phyloP scores from a whole-genome alignment of 805 yeast genomes.

The Sporopachydermia quercuum region DNA sequence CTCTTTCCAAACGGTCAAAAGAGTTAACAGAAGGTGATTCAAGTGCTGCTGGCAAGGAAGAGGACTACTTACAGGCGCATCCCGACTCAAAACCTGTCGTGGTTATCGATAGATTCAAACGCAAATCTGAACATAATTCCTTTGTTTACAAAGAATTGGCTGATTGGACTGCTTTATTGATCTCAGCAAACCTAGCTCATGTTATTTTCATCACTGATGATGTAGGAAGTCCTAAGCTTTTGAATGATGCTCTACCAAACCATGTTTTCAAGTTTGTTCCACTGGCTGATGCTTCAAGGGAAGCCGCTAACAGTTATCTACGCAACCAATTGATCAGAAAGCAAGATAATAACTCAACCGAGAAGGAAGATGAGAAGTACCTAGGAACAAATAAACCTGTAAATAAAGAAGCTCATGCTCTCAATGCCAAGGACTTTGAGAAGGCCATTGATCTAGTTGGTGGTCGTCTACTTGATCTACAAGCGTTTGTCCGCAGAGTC shows the following conservation, averaged over 20 bases:
- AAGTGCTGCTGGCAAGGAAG: constrained; percentile 38
- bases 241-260: constrained; percentile 66
- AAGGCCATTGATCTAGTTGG: constrained; percentile 63
- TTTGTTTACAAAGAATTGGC: constrained; percentile 63
- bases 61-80: constrained; percentile 69
- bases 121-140: constrained; percentile 39
- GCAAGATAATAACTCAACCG: constrained; percentile 16
- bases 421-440: constrained; percentile 26
- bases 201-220: constrained; percentile 82
- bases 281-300: constrained; percentile 67
- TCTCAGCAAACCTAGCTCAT: constrained; percentile 72
- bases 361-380: constrained; percentile 15
- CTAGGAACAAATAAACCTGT: no score
- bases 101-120: constrained; percentile 61
- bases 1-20: constrained; percentile 11
- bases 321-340: constrained; percentile 39
- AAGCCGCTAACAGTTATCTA: constrained; percentile 59
- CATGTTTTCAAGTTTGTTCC: constrained; percentile 67
- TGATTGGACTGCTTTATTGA: constrained; percentile 76
- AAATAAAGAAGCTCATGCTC: neutral
- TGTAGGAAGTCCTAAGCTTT: constrained; percentile 53
- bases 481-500: constrained; percentile 76
- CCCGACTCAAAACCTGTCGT: constrained; percentile 79
- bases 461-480: constrained; percentile 89
- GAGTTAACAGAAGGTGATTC: constrained; percentile 10